These are phyloP conservation scores for Sesbania bispinosa DNA, from an alignment of 306 rosid genomes.

Conservation along the genomic window DNA sequence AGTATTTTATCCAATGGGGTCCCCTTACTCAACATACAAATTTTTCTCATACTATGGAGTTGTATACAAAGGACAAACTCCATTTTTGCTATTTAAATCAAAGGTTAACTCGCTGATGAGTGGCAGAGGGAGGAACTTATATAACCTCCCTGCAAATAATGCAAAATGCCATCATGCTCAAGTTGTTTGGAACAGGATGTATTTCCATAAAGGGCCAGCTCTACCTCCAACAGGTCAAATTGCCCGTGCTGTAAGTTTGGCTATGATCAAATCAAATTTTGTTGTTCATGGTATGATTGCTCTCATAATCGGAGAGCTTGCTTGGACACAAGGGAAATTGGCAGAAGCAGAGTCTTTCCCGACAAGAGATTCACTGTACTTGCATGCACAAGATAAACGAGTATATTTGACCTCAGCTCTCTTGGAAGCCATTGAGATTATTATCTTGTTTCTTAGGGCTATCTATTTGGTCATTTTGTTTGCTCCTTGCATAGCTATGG, in stretches of 20 bases:
- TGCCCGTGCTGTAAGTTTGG: slow-evolving; percentile 66
- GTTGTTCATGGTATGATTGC: slow-evolving; percentile 60
- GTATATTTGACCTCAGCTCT: slow-evolving; percentile 44
- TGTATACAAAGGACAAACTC: slow-evolving; percentile 31
- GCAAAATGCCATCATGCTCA: slow-evolving; percentile 43
- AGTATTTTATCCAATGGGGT: slow-evolving; percentile 25
- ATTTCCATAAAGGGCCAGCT: slow-evolving; percentile 40
- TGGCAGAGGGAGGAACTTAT: slow-evolving; percentile 35
- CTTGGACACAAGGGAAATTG: slow-evolving; percentile 36
- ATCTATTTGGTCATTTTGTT: slow-evolving; percentile 57
- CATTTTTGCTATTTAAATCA: slow-evolving; percentile 30
- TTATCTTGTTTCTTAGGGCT: slow-evolving; percentile 60
- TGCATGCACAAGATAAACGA: slow-evolving; percentile 47
- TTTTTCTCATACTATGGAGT: slow-evolving; percentile 27
- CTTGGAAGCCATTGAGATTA: slow-evolving; percentile 43
- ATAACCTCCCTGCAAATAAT: slow-evolving; percentile 27
- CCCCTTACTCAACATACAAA: slow-evolving; percentile 29
- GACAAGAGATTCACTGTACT: slow-evolving; percentile 36
- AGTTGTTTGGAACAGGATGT: slow-evolving; percentile 55
- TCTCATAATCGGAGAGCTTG: slow-evolving; percentile 51
- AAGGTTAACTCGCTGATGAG: slow-evolving; percentile 25
- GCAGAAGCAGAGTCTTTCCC: slow-evolving; percentile 55
- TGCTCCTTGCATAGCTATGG: slow-evolving; percentile 65
- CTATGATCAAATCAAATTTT: slow-evolving; percentile 62
- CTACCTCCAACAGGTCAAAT: slow-evolving; percentile 51